Percentiles rank a stretch among this genome's conserved stretches.
These are phyloP conservation scores for Thraustotheca clavata DNA, from an alignment of 352 stramenopile genomes.

Conservation along the genomic window DNA sequence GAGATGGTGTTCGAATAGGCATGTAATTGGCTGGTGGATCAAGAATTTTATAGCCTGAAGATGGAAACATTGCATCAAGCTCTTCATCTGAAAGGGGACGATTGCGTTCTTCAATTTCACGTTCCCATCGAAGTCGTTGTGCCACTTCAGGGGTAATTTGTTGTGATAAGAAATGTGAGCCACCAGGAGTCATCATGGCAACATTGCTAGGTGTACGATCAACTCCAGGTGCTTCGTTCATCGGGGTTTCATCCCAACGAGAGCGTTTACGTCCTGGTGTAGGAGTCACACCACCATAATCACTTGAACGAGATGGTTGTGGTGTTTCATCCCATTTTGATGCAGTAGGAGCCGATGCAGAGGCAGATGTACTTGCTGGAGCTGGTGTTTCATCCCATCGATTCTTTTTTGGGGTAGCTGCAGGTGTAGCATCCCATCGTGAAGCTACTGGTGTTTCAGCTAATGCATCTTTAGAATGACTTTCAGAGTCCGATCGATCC, in stretches of 20 bases:
- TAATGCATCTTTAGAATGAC: slow-evolving; percentile 27
- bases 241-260: slow-evolving; percentile 95
- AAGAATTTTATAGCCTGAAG: slow-evolving; percentile 93
- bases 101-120: slow-evolving; percentile 96
- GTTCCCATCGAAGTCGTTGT: slow-evolving; percentile 91
- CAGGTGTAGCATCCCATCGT: slow-evolving; percentile 64
- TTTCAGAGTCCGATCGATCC: slow-evolving; percentile 38
- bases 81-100: slow-evolving; percentile 93
- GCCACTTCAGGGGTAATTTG: slow-evolving; percentile 83
- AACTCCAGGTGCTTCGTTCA: slow-evolving; percentile 35
- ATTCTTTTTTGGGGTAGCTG: slow-evolving; percentile 49
- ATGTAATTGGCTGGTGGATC: slow-evolving; percentile 93
- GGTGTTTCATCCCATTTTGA: slow-evolving; percentile 94
- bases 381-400: slow-evolving; percentile 78
- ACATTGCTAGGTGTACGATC: slow-evolving; percentile 43
- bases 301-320: slow-evolving; percentile 27
- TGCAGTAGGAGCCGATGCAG: slow-evolving; percentile 21
- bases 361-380: slow-evolving; percentile 28
- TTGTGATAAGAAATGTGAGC: slow-evolving; percentile 33
- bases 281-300: slow-evolving; percentile 40
- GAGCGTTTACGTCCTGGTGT: slow-evolving; percentile 79
- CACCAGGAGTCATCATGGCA: slow-evolving; percentile 62
- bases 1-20: slow-evolving; percentile 90
- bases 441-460: slow-evolving; percentile 52
- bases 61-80: slow-evolving; percentile 95